phyloP scores from a whole-genome alignment of 1,284 basidiomycete species.

The Cryptococcus sp. region DNA sequence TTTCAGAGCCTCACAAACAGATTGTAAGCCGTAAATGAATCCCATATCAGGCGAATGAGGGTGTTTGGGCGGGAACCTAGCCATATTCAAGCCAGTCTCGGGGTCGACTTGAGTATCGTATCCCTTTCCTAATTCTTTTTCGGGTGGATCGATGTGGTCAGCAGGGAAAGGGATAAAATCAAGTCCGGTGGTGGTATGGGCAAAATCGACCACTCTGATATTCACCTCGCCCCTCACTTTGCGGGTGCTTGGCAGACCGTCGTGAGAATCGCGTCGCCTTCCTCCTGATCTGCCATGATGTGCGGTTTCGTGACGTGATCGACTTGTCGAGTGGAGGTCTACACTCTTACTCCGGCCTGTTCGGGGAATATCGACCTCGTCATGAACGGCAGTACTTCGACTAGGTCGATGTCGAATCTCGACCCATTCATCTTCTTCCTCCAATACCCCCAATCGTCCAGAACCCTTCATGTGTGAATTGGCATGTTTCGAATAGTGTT shows the following conservation, averaged over 20 bases:
- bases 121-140: conserved; percentile 59
- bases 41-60: conserved; percentile 85
- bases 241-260: no score
- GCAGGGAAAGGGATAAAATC: conserved; percentile 68
- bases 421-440: conserved; percentile 17
- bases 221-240: conserved; percentile 73
- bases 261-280: no score
- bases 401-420: conserved; percentile 23
- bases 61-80: conserved; percentile 88
- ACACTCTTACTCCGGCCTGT: conserved; percentile 5
- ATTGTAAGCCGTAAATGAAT: conserved; percentile 87
- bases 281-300: no score
- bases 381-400: background rate
- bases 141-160: conserved; percentile 29
- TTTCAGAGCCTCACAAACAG: conserved; percentile 67
- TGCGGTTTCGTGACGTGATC: conserved; percentile 3
- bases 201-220: conserved; percentile 97
- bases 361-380: conserved; percentile 2
- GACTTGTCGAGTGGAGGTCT: conserved; percentile 12
- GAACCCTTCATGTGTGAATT: background rate
- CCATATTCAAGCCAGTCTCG: conserved; percentile 70
- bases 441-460: background rate
- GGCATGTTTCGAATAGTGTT: conserved; percentile 44
- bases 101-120: conserved; percentile 76
- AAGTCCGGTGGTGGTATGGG: conserved; percentile 91